Evolutionary conservation across 2,329 filamentous ascomycete species (phyloP), one percentile per base, ranked within the genome.

Genomic region (Orbilia brochopaga): DNA sequence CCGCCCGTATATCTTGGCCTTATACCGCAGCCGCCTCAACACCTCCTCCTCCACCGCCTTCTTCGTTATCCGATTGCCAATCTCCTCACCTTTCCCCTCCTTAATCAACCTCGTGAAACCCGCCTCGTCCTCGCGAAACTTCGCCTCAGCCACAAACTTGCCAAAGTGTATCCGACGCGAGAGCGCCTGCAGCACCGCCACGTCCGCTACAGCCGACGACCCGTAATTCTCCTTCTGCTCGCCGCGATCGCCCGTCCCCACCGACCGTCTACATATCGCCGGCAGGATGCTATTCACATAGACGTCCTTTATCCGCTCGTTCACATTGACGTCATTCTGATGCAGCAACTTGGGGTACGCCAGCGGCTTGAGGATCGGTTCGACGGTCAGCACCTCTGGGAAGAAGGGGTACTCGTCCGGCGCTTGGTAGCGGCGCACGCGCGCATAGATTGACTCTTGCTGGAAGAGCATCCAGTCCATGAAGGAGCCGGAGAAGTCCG

Each of bases 401-500:
- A 97, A 99, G 86, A 97, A 99, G 21, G 94, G 91, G 80, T 96
- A 93, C 81, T 99, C 94, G 83, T 99, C 94, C 42, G 94, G 94
- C 0, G 91, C 91, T 79, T 99, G 88, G 83, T 92, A 99, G 79
- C 94, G 91, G 75, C 94, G 91, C 76, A 99, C 92, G 58, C 91
- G 86, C 13, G 92, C 96, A 79, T 99, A 93, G 4, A 97, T 83
- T 74, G 87, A 88, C 81, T 99, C 94, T 79, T 96, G 91, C 79
- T 96, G 90, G 75, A 84, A 85, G 27, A 97, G 87, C 79, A 96
- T 89, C 90, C 93, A 99, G 83, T 97, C 94, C 79, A 96, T 87
- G 79, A 99, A 90, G 79, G 89, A 92, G 63, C 85, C 79, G 79
- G 83, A 86, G 61, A 75, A 74, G 78, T 87, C 82, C 17, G 91